Conservation (phyloP, 129 eudicot genomes). For the Glebionis coronaria region DNA sequence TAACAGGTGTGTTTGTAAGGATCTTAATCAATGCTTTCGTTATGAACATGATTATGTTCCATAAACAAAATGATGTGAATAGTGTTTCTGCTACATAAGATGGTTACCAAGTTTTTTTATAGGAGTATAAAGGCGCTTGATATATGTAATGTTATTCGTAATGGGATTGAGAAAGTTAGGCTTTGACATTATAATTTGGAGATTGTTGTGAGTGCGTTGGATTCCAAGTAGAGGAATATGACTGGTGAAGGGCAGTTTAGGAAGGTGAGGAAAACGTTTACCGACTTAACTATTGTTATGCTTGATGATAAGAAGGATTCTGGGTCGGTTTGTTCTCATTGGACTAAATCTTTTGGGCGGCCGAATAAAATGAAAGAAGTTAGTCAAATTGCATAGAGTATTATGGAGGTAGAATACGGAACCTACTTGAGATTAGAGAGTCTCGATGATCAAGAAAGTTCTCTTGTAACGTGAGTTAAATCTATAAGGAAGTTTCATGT, state of each 20-base stretch:
- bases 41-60: too few species aligned
- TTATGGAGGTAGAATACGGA: too few species aligned
- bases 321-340: slow-evolving; percentile 52
- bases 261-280: slow-evolving; percentile 68
- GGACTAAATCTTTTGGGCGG: slow-evolving; percentile 72
- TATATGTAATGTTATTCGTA: too few species aligned
- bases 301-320: slow-evolving; percentile 58
- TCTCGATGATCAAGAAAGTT: too few species aligned
- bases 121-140: slow-evolving; percentile 56
- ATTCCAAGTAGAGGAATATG: slow-evolving; percentile 42
- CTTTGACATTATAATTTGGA: slow-evolving; percentile 66
- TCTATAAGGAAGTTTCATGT: too few species aligned
- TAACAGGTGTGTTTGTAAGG: too few species aligned
- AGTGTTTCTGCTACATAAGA: slow-evolving; percentile 48
- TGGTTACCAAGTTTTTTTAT: slow-evolving; percentile 53
- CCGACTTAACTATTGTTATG: slow-evolving; percentile 72
- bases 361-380: slow-evolving; percentile 51
- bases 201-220: slow-evolving; percentile 58
- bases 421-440: too few species aligned
- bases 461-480: too few species aligned
- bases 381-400: too few species aligned
- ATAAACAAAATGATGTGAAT: slow-evolving; percentile 42
- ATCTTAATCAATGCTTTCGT: too few species aligned
- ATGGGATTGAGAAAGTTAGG: too few species aligned
- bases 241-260: slow-evolving; percentile 66